These are phyloP conservation scores for Cichorium intybus DNA, from an alignment of 140 eudicot genomes.

Conservation along the genomic window DNA sequence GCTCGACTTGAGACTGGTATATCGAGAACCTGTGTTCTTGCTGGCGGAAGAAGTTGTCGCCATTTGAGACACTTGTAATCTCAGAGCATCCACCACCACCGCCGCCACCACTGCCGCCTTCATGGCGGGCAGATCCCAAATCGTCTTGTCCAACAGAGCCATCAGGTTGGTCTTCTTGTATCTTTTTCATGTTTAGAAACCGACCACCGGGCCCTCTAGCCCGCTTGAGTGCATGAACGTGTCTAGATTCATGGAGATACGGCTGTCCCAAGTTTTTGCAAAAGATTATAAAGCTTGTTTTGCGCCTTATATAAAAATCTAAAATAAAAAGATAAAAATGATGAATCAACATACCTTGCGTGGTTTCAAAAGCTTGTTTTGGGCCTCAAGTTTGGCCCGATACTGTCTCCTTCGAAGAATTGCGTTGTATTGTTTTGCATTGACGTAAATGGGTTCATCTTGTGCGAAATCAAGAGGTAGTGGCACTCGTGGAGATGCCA, in stretches of 20 bases:
- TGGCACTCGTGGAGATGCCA: slow-evolving; percentile 43
- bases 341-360: slow-evolving; percentile 40
- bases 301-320: background rate
- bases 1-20: slow-evolving; percentile 30
- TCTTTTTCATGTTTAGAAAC: slow-evolving; percentile 54
- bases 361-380: slow-evolving; percentile 49
- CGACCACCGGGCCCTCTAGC: slow-evolving; percentile 86
- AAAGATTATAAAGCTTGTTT: background rate
- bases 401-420: slow-evolving; percentile 63
- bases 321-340: background rate
- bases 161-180: slow-evolving; percentile 33
- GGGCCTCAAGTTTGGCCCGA: slow-evolving; percentile 74
- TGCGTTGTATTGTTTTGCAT: slow-evolving; percentile 62
- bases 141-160: slow-evolving; percentile 24
- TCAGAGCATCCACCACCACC: slow-evolving; percentile 32
- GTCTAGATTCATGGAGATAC: slow-evolving; percentile 81
- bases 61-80: slow-evolving; percentile 33
- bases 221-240: slow-evolving; percentile 75
- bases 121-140: slow-evolving; percentile 4
- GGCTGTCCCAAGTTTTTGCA: slow-evolving; percentile 42
- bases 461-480: slow-evolving; percentile 52
- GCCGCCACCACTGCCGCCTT: slow-evolving; percentile 20
- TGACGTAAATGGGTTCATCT: slow-evolving; percentile 63
- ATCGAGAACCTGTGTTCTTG: slow-evolving; percentile 44
- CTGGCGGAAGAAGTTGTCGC: slow-evolving; percentile 34